These are phyloP conservation scores for Elongisporangium undulatum DNA, from an alignment of 352 stramenopile species.

Conservation along the genomic window DNA sequence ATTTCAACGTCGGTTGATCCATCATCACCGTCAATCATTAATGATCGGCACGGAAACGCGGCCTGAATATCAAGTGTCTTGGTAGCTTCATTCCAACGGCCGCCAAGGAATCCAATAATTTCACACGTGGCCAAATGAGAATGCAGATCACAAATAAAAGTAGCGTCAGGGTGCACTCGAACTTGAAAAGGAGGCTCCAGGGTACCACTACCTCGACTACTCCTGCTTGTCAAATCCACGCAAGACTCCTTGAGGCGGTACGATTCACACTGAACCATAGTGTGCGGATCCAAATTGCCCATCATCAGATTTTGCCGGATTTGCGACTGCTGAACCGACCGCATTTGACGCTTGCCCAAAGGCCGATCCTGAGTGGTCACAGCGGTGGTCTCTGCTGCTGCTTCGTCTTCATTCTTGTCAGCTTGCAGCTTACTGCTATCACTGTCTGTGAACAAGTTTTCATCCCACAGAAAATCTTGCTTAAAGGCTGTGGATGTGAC, in stretches of 20 bases:
- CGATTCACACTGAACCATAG: conserved; percentile 80
- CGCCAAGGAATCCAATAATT: conserved; percentile 94
- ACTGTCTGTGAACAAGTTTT: conserved; percentile 48
- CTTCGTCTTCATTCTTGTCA: conserved; percentile 10
- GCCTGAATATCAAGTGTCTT: conserved; percentile 91
- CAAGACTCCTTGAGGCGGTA: conserved; percentile 29
- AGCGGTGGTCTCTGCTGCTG: conserved; percentile 5
- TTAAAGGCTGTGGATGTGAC: conserved; percentile 31
- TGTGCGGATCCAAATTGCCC: conserved; percentile 76
- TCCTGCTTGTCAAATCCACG: conserved; percentile 15
- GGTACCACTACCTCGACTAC: conserved; percentile 32
- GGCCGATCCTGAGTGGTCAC: conserved; percentile 17
- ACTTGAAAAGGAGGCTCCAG: conserved; percentile 84
- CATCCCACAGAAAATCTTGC: conserved; percentile 72
- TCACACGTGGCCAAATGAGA: conserved; percentile 90
- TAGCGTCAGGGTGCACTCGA: conserved; percentile 84
- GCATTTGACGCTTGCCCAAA: conserved; percentile 46
- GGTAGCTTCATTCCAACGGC: conserved; percentile 76
- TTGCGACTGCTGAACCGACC: conserved; percentile 74
- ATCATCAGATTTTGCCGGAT: conserved; percentile 73
- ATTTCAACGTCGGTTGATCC: conserved; percentile 94
- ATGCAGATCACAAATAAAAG: conserved; percentile 92
- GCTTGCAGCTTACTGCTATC: conserved; percentile 1
- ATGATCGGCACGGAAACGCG: conserved; percentile 90
- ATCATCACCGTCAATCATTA: conserved; percentile 86